Evolutionary conservation across 2,329 filamentous ascomycete species (phyloP), one percentile per base, ranked within the genome.

Genomic region (Nemania bipapillata): DNA sequence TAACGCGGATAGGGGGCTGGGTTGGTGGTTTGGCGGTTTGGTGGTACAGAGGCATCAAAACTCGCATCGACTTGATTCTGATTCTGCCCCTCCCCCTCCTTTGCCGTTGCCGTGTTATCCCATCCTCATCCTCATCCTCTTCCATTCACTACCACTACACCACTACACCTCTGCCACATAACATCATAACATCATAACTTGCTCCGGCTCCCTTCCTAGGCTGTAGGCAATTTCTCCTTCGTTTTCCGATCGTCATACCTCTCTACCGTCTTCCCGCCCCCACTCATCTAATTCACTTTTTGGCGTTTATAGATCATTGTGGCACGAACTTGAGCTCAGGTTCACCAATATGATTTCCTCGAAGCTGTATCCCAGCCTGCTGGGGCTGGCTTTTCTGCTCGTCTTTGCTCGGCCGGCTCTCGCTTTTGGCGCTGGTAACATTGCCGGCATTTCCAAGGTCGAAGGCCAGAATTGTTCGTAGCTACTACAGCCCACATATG

Each of bases 391-490:
- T 63, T 77, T 93, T 72, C 82, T 95, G 73, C 83, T 94, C 74
- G 82, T 88, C 73, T 87, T 93, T 76, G 88, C 90, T 62, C 85
- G 85, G 69, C 92, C 91, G 20, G 87, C 88, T 40, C 85, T 91
- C 73, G 93, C 92, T 63, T 97, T 97, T 78, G 93, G 93, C 73
- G 93, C 93, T 75, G 94, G 94, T 70, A 96, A 96, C 81, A 96
- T 97, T 79, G 92, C 92, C 49, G 89, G 91, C 66, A 86, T 93
- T 69, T 91, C 92, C 77, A 91, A 90, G 78, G 86, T 96, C 61
- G 92, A 96, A 80, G 93, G 93, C 72, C 86, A 92, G 79, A 96
- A 96, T 80, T 97, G 89, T 90, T 76, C 70, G 87, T 81, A 47
- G 40, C 32, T 4, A 40, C 17, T 17, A 12, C 26, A 17, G 8